Evolutionary conservation across 1,139 yeast species (phyloP).

Genomic region (Kodamaea suecica): DNA sequence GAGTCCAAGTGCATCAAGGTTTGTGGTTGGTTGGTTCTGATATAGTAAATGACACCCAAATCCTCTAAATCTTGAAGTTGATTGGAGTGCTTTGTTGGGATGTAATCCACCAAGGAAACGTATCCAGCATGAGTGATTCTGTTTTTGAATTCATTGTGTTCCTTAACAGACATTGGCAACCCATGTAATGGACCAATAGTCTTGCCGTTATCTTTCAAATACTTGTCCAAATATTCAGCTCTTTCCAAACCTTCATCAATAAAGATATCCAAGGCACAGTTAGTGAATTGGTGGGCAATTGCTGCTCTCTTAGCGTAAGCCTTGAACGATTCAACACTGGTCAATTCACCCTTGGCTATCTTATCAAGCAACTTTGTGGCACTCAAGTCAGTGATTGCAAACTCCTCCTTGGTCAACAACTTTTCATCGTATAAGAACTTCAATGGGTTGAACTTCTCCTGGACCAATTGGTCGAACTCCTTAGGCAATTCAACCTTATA

Average conservation of each 20-base stretch:
- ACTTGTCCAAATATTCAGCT: conserved; percentile 54
- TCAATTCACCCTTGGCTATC: conserved; percentile 37
- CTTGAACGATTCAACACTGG: conserved; percentile 40
- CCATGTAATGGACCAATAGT: conserved; percentile 76
- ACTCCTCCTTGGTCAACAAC: conserved; percentile 43
- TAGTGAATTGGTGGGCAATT: conserved; percentile 56
- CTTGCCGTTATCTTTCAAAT: conserved; percentile 51
- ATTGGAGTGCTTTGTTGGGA: conserved; percentile 49
- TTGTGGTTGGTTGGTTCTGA: conserved; percentile 48
- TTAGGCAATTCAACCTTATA: conserved; percentile 41
- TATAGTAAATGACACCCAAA: conserved; percentile 64
- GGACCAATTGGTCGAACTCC: conserved; percentile 37
- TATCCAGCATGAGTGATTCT: conserved; percentile 61
- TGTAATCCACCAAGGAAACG: conserved; percentile 51
- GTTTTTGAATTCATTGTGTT: conserved; percentile 60
- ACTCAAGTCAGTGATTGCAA: conserved; percentile 46
- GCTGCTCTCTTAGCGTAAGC: conserved; percentile 60
- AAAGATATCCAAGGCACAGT: conserved; percentile 57
- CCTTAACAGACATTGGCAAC: conserved; percentile 73
- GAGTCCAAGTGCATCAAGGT: conserved; percentile 49
- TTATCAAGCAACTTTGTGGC: conserved; percentile 34
- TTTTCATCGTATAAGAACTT: conserved; percentile 41
- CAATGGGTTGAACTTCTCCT: conserved; percentile 44
- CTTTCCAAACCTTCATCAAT: conserved; percentile 54
- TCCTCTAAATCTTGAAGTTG: conserved; percentile 52